Evolutionary conservation across 345 rosid species (phyloP), one percentile per base, ranked within the genome.

Genomic region (Dimocarpus longan): DNA sequence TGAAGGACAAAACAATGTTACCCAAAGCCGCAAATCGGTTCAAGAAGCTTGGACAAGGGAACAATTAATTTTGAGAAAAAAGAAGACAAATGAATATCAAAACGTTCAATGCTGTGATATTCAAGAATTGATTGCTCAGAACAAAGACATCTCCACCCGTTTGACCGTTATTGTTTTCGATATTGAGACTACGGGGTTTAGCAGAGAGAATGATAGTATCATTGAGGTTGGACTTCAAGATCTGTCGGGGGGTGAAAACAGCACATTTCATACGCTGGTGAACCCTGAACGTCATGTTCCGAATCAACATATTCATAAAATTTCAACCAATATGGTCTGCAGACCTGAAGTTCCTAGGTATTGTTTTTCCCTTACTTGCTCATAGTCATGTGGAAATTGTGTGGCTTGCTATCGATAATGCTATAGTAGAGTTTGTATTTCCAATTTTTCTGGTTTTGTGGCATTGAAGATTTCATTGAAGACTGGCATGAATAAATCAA

Each of bases 301-400:
- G 8, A 96, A 87, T 71, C 56, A 86, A 1, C 64, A 78, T 80
- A 24, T 94, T 78, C 99, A 94, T 74, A 86, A 89, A 24, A 96
- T 94, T 62, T 87, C 91, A 81, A 87, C 87, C 32, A 75, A 80
- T 78, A 93, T 93, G 98, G 99, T 96, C 82, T 70, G 84, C 70
- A 80, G 87, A 77, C 92, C 90, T 56, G 91, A 87, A 73, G 93
- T 96, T 86, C 99, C 99, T 48, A 94, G 97, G 98, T 94, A 88
- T 10, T 68, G 10, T 10, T 70, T 60, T 77, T 62, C 54, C 40
- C 54, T 26, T 26, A n/a, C 40, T 66, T 74, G 46, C 37, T 43
- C 5, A 10, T 57, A 63, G 11, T 54, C 10, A 8, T 6, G 60
- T 62, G 43, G 66, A 72, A 68, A 24, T 22, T 75, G 56, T 65